Evolutionary conservation across 148 eudicot species (phyloP).

Genomic region (Heliosperma pusillum): DNA sequence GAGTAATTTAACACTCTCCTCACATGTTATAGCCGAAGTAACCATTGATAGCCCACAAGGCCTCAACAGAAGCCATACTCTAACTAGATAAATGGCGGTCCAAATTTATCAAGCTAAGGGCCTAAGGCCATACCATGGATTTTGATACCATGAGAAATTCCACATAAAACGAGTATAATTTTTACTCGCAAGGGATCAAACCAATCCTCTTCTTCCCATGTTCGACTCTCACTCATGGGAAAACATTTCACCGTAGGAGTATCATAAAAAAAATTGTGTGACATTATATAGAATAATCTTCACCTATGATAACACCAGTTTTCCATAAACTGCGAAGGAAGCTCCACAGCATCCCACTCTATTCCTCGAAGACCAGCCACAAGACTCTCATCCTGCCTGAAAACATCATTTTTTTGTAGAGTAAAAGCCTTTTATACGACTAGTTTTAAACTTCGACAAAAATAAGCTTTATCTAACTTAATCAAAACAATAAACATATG

Average conservation of each 20-base stretch:
- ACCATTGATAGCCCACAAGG: too few relatives aligned
- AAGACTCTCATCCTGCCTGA: conserved; percentile 87
- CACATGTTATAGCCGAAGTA: too few relatives aligned
- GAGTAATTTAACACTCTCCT: too few relatives aligned
- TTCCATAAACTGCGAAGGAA: conserved; percentile 99
- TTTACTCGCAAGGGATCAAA: neutral
- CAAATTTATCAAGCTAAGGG: too few relatives aligned
- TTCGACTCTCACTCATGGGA: neutral
- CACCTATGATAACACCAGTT: conserved; percentile 99
- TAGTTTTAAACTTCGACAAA: neutral
- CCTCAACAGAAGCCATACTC: too few relatives aligned
- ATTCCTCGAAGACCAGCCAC: conserved; percentile 94
- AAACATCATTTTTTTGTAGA: neutral
- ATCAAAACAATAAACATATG: neutral
- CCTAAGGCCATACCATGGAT: neutral
- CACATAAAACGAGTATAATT: neutral
- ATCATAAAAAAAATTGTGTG: neutral
- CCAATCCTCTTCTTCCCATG: neutral
- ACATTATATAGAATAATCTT: neutral
- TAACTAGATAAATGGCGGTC: too few relatives aligned
- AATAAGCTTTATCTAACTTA: neutral
- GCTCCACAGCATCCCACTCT: conserved; percentile 99
- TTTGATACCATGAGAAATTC: neutral
- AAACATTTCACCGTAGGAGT: neutral
- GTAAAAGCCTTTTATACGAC: neutral